Percentiles rank a stretch among this genome's conserved stretches.
Conservation (phyloP, 1,139 yeast species). For the Yamadazyma mexicana region DNA sequence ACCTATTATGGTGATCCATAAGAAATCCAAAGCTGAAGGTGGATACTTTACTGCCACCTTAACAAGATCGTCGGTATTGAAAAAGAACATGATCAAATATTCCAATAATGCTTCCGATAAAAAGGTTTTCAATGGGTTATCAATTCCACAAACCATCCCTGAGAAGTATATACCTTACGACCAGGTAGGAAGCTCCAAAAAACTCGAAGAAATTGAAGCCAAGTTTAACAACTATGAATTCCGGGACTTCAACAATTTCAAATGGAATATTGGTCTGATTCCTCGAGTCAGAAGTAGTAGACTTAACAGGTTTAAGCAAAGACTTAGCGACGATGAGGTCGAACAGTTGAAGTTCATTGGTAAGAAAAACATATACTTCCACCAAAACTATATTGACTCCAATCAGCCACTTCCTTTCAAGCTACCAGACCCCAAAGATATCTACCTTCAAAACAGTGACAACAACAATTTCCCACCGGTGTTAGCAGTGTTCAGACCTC, state of each 20-base stretch:
- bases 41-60: conserved; percentile 31
- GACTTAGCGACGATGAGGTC: conserved; percentile 17
- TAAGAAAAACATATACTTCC: conserved; percentile 31
- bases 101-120: conserved; percentile 6
- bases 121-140: conserved; percentile 24
- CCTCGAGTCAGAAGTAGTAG: conserved; percentile 33
- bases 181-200: conserved; percentile 12
- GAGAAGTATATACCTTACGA: conserved; percentile 25
- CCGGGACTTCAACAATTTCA: conserved; percentile 24
- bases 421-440: conserved; percentile 25
- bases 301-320: conserved; percentile 19
- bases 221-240: conserved; percentile 32
- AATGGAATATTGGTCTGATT: conserved; percentile 49
- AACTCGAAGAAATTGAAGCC: conserved; percentile 11
- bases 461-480: conserved; percentile 35
- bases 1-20: conserved; percentile 32
- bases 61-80: conserved; percentile 12
- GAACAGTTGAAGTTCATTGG: conserved; percentile 27
- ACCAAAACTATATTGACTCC: conserved; percentile 25
- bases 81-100: conserved; percentile 14
- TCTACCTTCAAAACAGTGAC: conserved; percentile 28
- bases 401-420: conserved; percentile 14
- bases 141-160: conserved; percentile 28
- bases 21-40: conserved; percentile 27
- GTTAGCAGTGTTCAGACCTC: conserved; percentile 53